These are phyloP conservation scores for Baudoinia panamericana DNA, from an alignment of 495 filamentous ascomycete species.

Conservation along the genomic window DNA sequence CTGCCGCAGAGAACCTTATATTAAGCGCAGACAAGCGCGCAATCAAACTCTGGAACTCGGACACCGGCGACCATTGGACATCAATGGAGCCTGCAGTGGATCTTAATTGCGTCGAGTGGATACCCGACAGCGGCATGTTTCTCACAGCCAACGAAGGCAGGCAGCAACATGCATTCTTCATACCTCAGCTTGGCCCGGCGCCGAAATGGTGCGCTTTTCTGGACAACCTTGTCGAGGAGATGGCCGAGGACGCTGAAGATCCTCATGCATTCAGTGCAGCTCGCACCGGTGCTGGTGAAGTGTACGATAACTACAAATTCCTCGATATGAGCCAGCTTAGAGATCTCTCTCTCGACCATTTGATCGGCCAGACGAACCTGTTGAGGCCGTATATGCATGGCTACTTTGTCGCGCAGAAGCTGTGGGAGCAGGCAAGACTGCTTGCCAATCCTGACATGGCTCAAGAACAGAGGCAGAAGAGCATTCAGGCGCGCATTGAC, in stretches of 20 bases:
- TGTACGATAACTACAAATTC: slow-evolving; percentile 99
- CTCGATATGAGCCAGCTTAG: slow-evolving; percentile 72
- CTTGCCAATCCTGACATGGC: slow-evolving; percentile 86
- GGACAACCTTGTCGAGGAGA: slow-evolving; percentile 94
- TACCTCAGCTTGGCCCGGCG: slow-evolving; percentile 83
- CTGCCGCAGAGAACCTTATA: slow-evolving; percentile 63
- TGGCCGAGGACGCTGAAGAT: slow-evolving; percentile 71
- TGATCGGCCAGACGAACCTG: slow-evolving; percentile 74
- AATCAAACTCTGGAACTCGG: slow-evolving; percentile 90
- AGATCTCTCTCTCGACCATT: slow-evolving; percentile 66
- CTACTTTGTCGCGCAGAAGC: slow-evolving; percentile 82
- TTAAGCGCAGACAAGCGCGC: slow-evolving; percentile 85
- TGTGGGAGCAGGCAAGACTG: slow-evolving; percentile 89
- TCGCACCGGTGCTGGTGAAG: slow-evolving; percentile 40
- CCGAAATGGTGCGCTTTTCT: slow-evolving; percentile 94
- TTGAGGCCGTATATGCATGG: slow-evolving; percentile 96
- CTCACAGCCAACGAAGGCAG: slow-evolving; percentile 91
- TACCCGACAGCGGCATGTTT: slow-evolving; percentile 77
- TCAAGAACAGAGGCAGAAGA: slow-evolving; percentile 77
- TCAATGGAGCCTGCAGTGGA: slow-evolving; percentile 91
- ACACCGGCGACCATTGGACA: slow-evolving; percentile 74
- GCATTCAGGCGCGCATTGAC: slow-evolving; percentile 81
- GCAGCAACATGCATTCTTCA: slow-evolving; percentile 88
- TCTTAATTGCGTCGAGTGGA: slow-evolving; percentile 81
- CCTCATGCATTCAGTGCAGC: slow-evolving; percentile 44